These are phyloP conservation scores for Phytopythium helicoides DNA, from an alignment of 352 stramenopile genomes.

Conservation along the genomic window DNA sequence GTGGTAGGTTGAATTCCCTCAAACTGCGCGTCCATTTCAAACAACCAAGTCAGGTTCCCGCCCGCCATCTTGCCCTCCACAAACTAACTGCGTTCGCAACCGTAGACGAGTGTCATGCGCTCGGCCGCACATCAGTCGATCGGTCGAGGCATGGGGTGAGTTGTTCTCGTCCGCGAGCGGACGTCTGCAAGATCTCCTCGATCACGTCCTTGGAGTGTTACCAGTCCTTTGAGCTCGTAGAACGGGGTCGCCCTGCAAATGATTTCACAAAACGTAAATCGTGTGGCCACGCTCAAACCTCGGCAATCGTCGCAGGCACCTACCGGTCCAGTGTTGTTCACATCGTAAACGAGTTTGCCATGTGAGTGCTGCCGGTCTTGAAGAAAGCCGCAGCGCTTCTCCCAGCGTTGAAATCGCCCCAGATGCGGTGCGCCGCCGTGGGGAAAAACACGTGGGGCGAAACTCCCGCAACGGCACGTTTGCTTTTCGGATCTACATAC, in stretches of 20 bases:
- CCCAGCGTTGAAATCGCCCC: constrained; percentile 61
- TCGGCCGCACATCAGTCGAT: constrained; percentile 49
- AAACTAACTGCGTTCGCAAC: constrained; percentile 18
- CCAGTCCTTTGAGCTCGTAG: constrained; percentile 96
- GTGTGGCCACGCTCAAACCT: constrained; percentile 2
- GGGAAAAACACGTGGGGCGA: constrained; percentile 85
- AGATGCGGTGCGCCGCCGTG: constrained; percentile 66
- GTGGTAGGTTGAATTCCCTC: too few relatives aligned
- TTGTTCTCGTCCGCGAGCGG: constrained; percentile 97
- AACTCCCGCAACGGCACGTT: constrained; percentile 85
- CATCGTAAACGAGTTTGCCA: constrained; percentile 68
- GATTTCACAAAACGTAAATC: too few relatives aligned
- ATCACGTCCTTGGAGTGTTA: constrained; percentile 99
- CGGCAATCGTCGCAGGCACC: constrained; percentile 36
- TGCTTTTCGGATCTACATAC: constrained; percentile 68
- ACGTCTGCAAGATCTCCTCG: constrained; percentile 95
- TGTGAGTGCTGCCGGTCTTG: constrained; percentile 69
- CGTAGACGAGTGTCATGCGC: constrained; percentile 58
- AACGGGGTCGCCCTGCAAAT: constrained; percentile 89
- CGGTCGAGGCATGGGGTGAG: constrained; percentile 37
- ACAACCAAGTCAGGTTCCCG: too few relatives aligned
- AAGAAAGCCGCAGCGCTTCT: constrained; percentile 68
- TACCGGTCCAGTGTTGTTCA: constrained; percentile 81
- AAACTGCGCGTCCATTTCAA: too few relatives aligned
- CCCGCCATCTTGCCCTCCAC: too few relatives aligned